Evolutionary conservation across 257 asterid genomes (phyloP), one percentile per base, ranked within the genome.

Genomic region (Paulownia fortunei): DNA sequence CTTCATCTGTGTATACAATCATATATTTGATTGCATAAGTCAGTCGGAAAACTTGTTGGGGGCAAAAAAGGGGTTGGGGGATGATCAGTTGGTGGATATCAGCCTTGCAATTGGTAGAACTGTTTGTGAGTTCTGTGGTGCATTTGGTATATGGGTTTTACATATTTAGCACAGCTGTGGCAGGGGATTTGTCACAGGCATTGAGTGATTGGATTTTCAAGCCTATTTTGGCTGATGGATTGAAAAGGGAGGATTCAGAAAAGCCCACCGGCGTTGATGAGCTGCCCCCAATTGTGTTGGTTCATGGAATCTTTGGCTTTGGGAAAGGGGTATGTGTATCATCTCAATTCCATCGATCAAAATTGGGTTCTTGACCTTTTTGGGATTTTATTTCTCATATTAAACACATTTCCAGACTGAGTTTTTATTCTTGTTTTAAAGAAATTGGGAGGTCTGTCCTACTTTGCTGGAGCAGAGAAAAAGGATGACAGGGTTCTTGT

Each of bases 391-490:
- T n/a, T n/a, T n/a, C n/a, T 21, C 27, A 15, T 16, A 19, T 52
- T 5, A n/a, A 9, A 8, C 2, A 8, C 5, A 23, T 75, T 52
- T 67, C 54, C 21, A 62, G 72, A 72, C 74, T 74, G 72, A 47
- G 6, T 55, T 68, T 80, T 69, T 67, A 3, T 18, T 56, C 16
- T 6, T 52, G 15, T 69, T 83, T 77, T 77, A 42, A 82, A 93
- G 98, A 92, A 91, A 83, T 81, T 95, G 80, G 99, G 99, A 63
- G 97, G 96, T 73, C 62, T 96, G 66, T 96, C 99, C 3, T 96
- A 96, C 83, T 96, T 96, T 76, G 99, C 88, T 24, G 99, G 98
- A 41, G 99, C 99, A 0, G 99, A 96, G 90, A 93, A 90, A 92
- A 96, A 93, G 78, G 99, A 93, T 83, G 98, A 91, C 13, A 89